Conservation (phyloP, 345 rosid species). For the Arabidopsis thaliana region DNA sequence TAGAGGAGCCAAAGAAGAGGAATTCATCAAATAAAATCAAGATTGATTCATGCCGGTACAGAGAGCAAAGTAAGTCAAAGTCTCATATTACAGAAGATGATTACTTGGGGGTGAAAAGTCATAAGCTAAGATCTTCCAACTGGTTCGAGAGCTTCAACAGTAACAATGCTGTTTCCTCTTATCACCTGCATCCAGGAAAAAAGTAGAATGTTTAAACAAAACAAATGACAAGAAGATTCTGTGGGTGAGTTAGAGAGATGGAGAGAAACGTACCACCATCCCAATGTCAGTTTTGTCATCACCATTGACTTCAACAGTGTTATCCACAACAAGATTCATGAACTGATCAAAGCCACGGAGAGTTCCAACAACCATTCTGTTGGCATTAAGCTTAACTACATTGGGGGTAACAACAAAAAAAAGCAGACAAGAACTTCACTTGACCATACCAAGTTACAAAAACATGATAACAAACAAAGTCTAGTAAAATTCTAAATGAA, state of each 20-base stretch:
- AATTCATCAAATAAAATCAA: conserved; percentile 11
- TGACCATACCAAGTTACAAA: conserved; percentile 4
- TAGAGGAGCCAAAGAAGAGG: background rate
- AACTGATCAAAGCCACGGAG: conserved; percentile 89
- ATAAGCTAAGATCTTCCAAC: conserved; percentile 51
- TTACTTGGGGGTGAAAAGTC: conserved; percentile 12
- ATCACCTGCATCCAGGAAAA: conserved; percentile 54
- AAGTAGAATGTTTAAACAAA: background rate
- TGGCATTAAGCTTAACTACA: conserved; percentile 81
- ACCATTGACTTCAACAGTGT: conserved; percentile 71
- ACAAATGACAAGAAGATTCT: background rate
- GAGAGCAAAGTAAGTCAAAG: conserved; percentile 3
- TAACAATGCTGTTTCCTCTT: conserved; percentile 77
- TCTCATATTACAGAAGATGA: conserved; percentile 17
- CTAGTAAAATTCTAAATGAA: too few relatives aligned
- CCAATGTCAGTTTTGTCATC: conserved; percentile 67
- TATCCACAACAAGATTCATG: conserved; percentile 78
- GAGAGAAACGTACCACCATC: conserved; percentile 65
- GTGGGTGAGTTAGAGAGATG: background rate
- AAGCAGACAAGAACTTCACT: background rate
- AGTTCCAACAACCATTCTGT: conserved; percentile 74
- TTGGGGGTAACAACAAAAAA: background rate
- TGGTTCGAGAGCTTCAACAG: conserved; percentile 80
- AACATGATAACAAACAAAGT: background rate
- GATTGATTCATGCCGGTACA: conserved; percentile 13